Evolutionary conservation across 2,329 filamentous ascomycete genomes (phyloP).

Genomic region (Ophiostoma sp.): DNA sequence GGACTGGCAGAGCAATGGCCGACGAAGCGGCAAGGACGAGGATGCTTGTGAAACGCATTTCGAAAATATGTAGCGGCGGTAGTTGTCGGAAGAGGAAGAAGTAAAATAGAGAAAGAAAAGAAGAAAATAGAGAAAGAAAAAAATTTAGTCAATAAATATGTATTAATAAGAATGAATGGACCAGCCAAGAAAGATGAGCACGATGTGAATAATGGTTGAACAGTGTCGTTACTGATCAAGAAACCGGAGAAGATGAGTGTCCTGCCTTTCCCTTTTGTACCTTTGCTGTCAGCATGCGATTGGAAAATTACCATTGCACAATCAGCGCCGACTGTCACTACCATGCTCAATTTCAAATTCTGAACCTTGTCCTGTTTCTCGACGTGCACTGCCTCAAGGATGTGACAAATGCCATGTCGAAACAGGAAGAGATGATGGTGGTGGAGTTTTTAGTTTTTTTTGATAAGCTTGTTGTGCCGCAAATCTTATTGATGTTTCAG

Average conservation of each 20-base stretch:
- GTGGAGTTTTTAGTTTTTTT: neutral
- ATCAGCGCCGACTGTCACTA: neutral
- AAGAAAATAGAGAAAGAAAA: neutral
- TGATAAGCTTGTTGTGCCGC: neutral
- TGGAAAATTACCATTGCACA: neutral
- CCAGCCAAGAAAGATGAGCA: constrained; percentile 8
- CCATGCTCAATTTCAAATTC: neutral
- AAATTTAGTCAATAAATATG: neutral
- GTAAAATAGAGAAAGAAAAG: neutral
- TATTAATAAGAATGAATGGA: neutral
- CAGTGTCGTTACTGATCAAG: neutral
- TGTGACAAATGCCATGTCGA: neutral
- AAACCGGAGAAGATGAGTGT: neutral
- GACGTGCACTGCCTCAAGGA: neutral
- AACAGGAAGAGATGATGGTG: neutral
- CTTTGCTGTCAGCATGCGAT: neutral
- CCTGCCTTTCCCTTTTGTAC: neutral
- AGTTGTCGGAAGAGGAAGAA: neutral
- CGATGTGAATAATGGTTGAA: neutral
- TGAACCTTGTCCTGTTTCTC: neutral
- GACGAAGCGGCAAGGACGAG: neutral
- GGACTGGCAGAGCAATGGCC: constrained; percentile 3
- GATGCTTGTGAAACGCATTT: neutral
- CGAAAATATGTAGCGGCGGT: neutral
- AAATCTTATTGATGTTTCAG: neutral